These are phyloP conservation scores for Chrysosporium keratinophilum DNA, from an alignment of 2,329 filamentous ascomycete species.

Conservation along the genomic window DNA sequence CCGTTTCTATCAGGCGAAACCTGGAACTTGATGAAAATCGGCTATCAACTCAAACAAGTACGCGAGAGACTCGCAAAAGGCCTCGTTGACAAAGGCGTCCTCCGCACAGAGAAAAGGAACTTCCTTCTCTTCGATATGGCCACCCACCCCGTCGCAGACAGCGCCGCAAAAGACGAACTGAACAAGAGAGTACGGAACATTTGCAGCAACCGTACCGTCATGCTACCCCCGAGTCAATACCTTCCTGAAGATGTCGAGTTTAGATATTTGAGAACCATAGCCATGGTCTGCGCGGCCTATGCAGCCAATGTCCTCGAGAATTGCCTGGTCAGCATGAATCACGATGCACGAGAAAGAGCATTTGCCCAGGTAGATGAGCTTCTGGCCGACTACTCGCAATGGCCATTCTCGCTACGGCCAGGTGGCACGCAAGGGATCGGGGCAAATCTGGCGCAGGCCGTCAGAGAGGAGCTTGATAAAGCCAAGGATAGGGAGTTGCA, in stretches of 20 bases:
- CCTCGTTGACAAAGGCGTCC: conserved; percentile 94
- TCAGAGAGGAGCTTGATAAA: conserved; percentile 75
- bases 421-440: conserved; percentile 73
- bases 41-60: conserved; percentile 98
- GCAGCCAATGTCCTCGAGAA: conserved; percentile 97
- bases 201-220: conserved; percentile 85
- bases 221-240: conserved; percentile 76
- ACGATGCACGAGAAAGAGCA: conserved; percentile 85
- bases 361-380: conserved; percentile 97
- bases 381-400: conserved; percentile 92
- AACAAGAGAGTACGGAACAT: conserved; percentile 83
- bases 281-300: conserved; percentile 96
- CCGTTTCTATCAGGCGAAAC: conserved; percentile 63
- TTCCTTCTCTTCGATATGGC: conserved; percentile 99
- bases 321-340: conserved; percentile 82
- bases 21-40: conserved; percentile 99
- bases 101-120: conserved; percentile 97
- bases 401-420: conserved; percentile 77
- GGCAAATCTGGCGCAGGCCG: conserved; percentile 79
- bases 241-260: conserved; percentile 91
- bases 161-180: conserved; percentile 95
- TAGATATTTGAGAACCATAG: conserved; percentile 78
- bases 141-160: conserved; percentile 91
- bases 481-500: conserved; percentile 91
- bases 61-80: conserved; percentile 95